Percentiles rank a stretch among this genome's conserved stretches.
phyloP scores from a whole-genome alignment of 352 stramenopile species.

The Phytopythium ostracodes region DNA sequence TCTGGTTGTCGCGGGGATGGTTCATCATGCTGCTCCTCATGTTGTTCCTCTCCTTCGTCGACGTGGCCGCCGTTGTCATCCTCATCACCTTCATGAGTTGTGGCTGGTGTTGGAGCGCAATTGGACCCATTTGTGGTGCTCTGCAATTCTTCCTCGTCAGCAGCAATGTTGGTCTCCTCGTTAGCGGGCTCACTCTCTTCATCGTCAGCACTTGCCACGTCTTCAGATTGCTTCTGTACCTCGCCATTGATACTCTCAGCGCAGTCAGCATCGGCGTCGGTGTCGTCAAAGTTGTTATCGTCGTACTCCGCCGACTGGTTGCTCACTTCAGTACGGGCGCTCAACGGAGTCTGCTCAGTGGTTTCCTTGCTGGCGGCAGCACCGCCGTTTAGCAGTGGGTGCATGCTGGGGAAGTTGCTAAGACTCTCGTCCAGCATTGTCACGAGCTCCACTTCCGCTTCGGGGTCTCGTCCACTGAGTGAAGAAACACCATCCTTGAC shows the following conservation, averaged over 20 bases:
- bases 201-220: constrained; percentile 2
- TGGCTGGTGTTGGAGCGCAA: background rate
- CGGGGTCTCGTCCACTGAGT: background rate
- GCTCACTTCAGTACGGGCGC: constrained; percentile 4
- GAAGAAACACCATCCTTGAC: background rate
- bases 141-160: background rate
- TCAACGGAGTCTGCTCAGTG: background rate
- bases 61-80: background rate
- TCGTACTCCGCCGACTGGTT: constrained; percentile 11
- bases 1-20: background rate
- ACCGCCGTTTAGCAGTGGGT: background rate
- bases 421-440: constrained; percentile 59
- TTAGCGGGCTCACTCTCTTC: background rate
- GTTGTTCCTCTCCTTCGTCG: background rate
- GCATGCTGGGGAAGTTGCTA: constrained; percentile 15
- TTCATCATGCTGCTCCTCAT: background rate
- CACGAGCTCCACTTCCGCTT: constrained; percentile 35
- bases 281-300: constrained; percentile 15
- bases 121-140: background rate
- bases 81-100: background rate
- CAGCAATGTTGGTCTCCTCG: background rate
- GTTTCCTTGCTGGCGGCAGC: background rate
- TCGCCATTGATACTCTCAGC: constrained; percentile 1
- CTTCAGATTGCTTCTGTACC: background rate
- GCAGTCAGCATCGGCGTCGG: constrained; percentile 2